Evolutionary conservation across 805 yeast genomes (phyloP).

Genomic region (Millerozyma miso): DNA sequence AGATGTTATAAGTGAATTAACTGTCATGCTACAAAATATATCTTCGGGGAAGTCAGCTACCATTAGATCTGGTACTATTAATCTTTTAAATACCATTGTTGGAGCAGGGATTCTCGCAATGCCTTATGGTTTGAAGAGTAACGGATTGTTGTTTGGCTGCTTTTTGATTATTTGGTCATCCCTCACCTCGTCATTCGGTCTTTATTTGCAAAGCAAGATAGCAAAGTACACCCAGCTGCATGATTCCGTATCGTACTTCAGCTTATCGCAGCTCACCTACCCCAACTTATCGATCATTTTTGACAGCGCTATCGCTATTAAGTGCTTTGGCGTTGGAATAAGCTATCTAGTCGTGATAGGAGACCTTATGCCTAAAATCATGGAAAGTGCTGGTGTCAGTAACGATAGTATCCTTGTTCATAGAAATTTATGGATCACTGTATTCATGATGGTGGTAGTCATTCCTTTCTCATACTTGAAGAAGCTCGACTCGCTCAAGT

Average conservation of each 20-base stretch:
- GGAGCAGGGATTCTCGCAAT: constrained; percentile 70
- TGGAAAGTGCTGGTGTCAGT: constrained; percentile 32
- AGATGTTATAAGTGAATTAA: background rate
- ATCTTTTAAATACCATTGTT: constrained; percentile 52
- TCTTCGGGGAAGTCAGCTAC: constrained; percentile 26
- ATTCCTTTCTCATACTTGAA: constrained; percentile 62
- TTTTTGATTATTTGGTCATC: constrained; percentile 39
- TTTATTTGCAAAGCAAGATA: constrained; percentile 58
- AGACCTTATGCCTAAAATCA: constrained; percentile 64
- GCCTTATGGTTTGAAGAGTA: constrained; percentile 60
- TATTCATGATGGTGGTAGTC: constrained; percentile 47
- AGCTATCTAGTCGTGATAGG: constrained; percentile 72
- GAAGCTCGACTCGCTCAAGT: constrained; percentile 63
- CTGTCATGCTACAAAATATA: background rate
- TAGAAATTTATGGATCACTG: constrained; percentile 52
- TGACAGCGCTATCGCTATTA: constrained; percentile 69
- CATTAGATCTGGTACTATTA: constrained; percentile 47
- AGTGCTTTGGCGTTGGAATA: constrained; percentile 76
- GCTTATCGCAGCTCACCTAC: constrained; percentile 54
- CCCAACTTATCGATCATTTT: constrained; percentile 68
- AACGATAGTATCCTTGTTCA: constrained; percentile 19
- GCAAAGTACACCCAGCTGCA: constrained; percentile 43
- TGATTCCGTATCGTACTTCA: constrained; percentile 40
- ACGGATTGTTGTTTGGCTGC: constrained; percentile 44
- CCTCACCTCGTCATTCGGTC: constrained; percentile 52